Base-by-base conservation (phyloP, 1,284 basidiomycete genomes). In the Hemileia vastatrix region DNA sequence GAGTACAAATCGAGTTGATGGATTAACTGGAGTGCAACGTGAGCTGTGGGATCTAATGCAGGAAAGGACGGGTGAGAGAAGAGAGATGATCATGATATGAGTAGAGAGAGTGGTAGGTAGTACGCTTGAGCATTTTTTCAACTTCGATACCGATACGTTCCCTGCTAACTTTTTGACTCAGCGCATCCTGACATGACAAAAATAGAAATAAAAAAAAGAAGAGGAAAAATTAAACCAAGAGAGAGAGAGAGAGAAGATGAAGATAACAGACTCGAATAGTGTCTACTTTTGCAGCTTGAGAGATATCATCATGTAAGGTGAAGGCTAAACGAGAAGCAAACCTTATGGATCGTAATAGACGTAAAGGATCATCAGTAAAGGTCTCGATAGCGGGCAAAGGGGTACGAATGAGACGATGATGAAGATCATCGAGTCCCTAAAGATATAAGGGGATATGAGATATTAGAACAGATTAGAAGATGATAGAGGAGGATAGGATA, bases 301-400 rank as follows among this genome's bases (percentile, higher is more conserved):
- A 77, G 24, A 95, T 80, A 57, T 87, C 86, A 0, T 80, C 77
- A n/a, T 88, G 86, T 62, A 98, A 80, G 13, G 80, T 77, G 71
- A 94, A 95, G 8, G 86, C 86, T 73, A 92, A 91, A 31, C 95
- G 81, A 70, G 88, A 90, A 0, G 93, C 86, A 75, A 99, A 99
- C 59, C 95, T 81, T 15, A 98, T 79, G 67, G 90, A 93, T 36
- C 95, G 84, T 33, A 98, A 78, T 9, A 98, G 84, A 1, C 95
- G 84, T 5, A 99, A 78, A 2, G 95, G 95, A 74, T 99, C 95
- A 69, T 99, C 95, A 36, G 84, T 78, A 73, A 98, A 98, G 0
- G 95, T 99, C 72, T 90, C 83, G 64, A 80, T 77, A 0, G 95
- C 89, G 2, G 88, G 80, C 15, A 98, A 77, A 0, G 95, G 95